Evolutionary conservation across 352 stramenopile species (phyloP).

Genomic region (Globisporangium irregulare): DNA sequence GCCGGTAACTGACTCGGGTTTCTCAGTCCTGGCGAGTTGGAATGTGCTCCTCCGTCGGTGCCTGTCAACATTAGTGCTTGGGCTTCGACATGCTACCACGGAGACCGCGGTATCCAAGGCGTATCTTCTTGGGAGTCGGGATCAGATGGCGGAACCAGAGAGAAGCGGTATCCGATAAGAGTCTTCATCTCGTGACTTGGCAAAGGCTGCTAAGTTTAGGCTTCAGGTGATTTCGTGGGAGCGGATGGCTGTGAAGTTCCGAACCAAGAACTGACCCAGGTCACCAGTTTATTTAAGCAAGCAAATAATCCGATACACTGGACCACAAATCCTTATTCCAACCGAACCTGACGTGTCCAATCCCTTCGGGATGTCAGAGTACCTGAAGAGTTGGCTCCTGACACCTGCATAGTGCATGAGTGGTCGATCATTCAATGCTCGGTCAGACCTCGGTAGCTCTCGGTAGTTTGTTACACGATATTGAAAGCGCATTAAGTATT

Average conservation of each 20-base stretch:
- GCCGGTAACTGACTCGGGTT: neutral
- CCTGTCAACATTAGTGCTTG: neutral
- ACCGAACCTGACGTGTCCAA: neutral
- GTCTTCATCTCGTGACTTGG: neutral
- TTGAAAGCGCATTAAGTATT: neutral
- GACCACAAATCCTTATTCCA: neutral
- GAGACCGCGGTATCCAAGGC: neutral
- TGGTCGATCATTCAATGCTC: neutral
- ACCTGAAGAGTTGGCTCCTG: neutral
- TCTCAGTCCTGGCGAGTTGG: neutral
- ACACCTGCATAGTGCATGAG: neutral
- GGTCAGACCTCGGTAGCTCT: neutral
- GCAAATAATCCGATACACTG: neutral
- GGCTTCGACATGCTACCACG: neutral
- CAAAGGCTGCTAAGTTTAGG: neutral
- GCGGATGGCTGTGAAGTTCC: neutral
- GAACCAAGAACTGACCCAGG: neutral
- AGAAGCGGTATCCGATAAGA: neutral
- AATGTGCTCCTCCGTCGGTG: neutral
- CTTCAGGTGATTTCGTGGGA: neutral
- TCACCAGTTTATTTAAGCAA: neutral
- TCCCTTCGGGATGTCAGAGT: neutral
- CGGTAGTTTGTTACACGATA: neutral
- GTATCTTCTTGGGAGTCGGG: neutral
- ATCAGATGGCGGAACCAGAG: neutral